phyloP scores from a whole-genome alignment of 441 rosid species.

The Populus hybrid region DNA sequence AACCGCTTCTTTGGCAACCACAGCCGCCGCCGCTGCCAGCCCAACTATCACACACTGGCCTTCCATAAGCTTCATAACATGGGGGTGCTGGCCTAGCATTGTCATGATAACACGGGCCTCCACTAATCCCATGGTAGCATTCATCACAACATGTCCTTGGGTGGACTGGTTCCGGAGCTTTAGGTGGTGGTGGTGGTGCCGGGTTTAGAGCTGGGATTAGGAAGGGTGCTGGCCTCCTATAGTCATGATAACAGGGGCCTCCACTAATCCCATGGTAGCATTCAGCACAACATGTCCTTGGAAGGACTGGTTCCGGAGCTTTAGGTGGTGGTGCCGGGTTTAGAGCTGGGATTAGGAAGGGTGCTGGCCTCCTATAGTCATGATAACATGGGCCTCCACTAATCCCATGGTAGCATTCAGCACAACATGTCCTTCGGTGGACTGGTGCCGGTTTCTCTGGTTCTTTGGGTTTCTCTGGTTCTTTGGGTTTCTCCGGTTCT shows the following conservation, averaged over 20 bases:
- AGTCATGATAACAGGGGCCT: constrained; percentile 15
- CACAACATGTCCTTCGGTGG: constrained; percentile 30
- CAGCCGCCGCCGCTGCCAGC: constrained; percentile 34
- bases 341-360: too few relatives aligned
- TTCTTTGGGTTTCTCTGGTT: constrained; percentile 12
- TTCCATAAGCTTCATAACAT: constrained; percentile 28
- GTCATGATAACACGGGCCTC: constrained; percentile 24
- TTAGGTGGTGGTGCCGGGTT: too few relatives aligned
- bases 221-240: too few relatives aligned
- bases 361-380: too few relatives aligned
- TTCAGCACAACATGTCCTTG: constrained; percentile 35
- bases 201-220: neutral
- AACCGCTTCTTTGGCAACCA: constrained; percentile 12
- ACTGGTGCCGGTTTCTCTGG: constrained; percentile 1
- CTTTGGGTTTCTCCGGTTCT: constrained; percentile 15
- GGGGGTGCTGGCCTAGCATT: constrained; percentile 35
- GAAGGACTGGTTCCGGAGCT: neutral
- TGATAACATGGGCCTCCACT: constrained; percentile 22
- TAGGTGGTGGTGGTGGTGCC: neutral
- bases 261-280: constrained; percentile 26
- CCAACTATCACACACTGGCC: constrained; percentile 57
- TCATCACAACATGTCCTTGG: constrained; percentile 36
- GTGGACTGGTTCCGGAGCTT: constrained; percentile 4
- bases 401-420: constrained; percentile 29
- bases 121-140: constrained; percentile 23